phyloP scores from a whole-genome alignment of 2,329 filamentous ascomycete genomes.

The Gnomoniopsis sp. region DNA sequence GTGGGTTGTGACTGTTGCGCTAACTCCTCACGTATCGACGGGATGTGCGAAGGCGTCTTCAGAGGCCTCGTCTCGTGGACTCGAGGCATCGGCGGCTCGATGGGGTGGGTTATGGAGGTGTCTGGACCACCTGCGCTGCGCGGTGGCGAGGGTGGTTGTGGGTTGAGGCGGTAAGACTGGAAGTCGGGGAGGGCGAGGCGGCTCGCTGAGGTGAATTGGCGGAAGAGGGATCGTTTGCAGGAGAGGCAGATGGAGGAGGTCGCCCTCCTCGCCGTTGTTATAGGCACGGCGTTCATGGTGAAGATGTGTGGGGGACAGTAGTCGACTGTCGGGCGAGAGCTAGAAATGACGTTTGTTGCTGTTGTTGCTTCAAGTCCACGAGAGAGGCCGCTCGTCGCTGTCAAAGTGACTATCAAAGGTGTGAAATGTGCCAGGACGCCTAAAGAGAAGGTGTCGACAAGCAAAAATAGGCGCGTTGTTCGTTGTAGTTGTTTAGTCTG shows the following conservation, averaged over 20 bases:
- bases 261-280: constrained; percentile 31
- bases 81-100: constrained; percentile 37
- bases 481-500: not conserved
- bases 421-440: too few species aligned
- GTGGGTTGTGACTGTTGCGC: constrained; percentile 62
- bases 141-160: constrained; percentile 36
- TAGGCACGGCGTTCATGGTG: constrained; percentile 40
- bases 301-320: not conserved
- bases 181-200: constrained; percentile 33
- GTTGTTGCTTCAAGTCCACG: not conserved
- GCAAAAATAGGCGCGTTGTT: not conserved
- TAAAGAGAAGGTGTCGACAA: too few species aligned
- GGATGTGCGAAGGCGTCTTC: constrained; percentile 21
- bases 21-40: constrained; percentile 56
- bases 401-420: too few species aligned
- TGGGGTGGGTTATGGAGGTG: constrained; percentile 44
- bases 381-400: too few species aligned
- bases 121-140: constrained; percentile 42
- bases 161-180: constrained; percentile 49
- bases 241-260: constrained; percentile 36
- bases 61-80: constrained; percentile 53
- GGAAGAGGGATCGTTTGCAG: constrained; percentile 38
- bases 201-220: constrained; percentile 39
- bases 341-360: constrained; percentile 21
- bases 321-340: too few species aligned